phyloP scores from a whole-genome alignment of 768 basidiomycete species.

The Dacryopinax primogenitus region DNA sequence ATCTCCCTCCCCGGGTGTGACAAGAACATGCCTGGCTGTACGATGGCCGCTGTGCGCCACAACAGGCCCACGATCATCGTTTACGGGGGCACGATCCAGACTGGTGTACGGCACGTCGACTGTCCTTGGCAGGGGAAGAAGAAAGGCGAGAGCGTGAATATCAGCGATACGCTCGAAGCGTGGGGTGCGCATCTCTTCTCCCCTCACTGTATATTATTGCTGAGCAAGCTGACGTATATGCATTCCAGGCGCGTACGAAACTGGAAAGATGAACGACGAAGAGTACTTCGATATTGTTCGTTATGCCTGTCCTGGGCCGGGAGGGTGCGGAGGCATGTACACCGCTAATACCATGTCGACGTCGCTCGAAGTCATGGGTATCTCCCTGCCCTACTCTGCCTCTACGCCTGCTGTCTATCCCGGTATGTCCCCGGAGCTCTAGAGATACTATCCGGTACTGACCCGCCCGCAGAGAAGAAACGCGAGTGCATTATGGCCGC shows the following conservation, averaged over 20 bases:
- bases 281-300: constrained; percentile 74
- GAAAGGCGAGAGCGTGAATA: constrained; percentile 73
- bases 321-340: constrained; percentile 82
- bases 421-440: constrained; percentile 29
- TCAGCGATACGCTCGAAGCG: constrained; percentile 74
- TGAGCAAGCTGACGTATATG: constrained; percentile 1
- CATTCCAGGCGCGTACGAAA: constrained; percentile 55
- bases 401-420: constrained; percentile 51
- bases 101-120: constrained; percentile 48
- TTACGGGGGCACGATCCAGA: constrained; percentile 72
- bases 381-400: constrained; percentile 68
- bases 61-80: constrained; percentile 80
- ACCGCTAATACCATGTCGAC: constrained; percentile 88
- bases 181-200: constrained; percentile 40
- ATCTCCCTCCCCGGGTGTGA: constrained; percentile 60
- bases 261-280: constrained; percentile 66
- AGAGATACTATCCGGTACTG: not conserved
- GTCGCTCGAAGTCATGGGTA: constrained; percentile 67
- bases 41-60: constrained; percentile 75
- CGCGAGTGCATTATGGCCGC: constrained; percentile 75
- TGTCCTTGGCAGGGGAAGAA: constrained; percentile 22
- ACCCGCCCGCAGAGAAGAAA: constrained; percentile 43
- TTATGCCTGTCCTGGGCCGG: constrained; percentile 72
- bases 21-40: constrained; percentile 85
- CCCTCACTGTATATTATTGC: not conserved